These are phyloP conservation scores for Claviceps sp. DNA, from an alignment of 2,329 filamentous ascomycete species.

Conservation along the genomic window DNA sequence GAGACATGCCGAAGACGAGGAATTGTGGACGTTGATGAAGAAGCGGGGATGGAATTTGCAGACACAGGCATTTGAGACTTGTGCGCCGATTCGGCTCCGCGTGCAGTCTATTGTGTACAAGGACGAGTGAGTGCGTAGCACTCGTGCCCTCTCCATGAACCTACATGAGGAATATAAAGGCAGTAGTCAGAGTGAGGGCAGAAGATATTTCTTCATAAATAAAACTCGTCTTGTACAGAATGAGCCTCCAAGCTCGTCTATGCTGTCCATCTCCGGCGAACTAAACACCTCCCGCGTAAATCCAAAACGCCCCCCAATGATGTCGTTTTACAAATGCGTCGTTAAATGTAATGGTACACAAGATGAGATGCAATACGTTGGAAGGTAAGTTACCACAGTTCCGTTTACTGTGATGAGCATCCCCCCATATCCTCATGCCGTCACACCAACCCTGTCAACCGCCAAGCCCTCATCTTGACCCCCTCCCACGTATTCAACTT, in stretches of 20 bases:
- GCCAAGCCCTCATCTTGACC: constrained; percentile 49
- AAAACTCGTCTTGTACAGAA: not conserved
- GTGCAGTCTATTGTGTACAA: constrained; percentile 14
- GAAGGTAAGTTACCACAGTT: too few species aligned
- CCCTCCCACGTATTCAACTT: constrained; percentile 58
- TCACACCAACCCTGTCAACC: constrained; percentile 36
- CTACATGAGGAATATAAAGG: too few species aligned
- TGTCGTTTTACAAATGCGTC: too few species aligned
- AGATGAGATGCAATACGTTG: too few species aligned
- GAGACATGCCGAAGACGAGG: constrained; percentile 6
- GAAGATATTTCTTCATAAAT: not conserved
- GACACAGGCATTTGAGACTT: constrained; percentile 24
- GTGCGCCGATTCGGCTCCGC: constrained; percentile 20
- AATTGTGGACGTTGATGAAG: constrained; percentile 17
- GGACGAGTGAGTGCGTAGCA: constrained; percentile 9
- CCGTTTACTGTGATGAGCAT: not conserved
- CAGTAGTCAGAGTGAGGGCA: too few species aligned
- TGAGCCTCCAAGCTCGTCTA: not conserved
- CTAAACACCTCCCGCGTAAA: too few species aligned
- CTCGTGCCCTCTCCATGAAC: not conserved
- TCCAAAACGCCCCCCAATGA: too few species aligned
- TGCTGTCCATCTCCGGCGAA: too few species aligned
- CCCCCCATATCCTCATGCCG: not conserved
- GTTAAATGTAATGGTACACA: too few species aligned
- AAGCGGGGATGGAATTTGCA: constrained; percentile 22